Evolutionary conservation across 345 rosid genomes (phyloP), one percentile per base, ranked within the genome.

Genomic region (Camelina laxa): DNA sequence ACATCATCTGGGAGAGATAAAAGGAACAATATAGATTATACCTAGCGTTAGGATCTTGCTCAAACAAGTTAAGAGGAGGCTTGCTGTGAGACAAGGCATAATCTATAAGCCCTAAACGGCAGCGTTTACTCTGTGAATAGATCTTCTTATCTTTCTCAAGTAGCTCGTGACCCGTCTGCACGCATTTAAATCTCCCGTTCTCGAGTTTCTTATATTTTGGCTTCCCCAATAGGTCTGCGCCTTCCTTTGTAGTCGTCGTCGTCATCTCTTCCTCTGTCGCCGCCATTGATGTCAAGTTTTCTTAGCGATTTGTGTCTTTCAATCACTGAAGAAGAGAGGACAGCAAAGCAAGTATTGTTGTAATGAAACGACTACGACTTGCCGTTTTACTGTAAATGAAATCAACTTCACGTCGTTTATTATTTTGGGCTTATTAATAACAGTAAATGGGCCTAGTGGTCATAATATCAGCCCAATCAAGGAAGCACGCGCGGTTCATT

Each of bases 91-190:
- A 73, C 61, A 94, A 53, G 71, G 93, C 89, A 36, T 85, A 85
- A 74, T 91, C 93, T 75, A 94, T 83, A 77, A 94, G 97, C 36
- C 96, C 98, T 69, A 94, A 66, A 58, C 98, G 98, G 31, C 97
- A 90, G 1, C 95, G 89, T 74, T 91, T 94, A 69, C 93, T 88
- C 65, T 77, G 82, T 14, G 96, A 81, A 80, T 91, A 94, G 2
- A 87, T 78, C 13, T 80, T 84, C 73, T 84, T 90, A 86, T 94
- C 98, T 81, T 85, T 90, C 70, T 75, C 72, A 1, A 94, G 76
- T 80, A 88, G 51, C 85, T 91, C 97, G 69, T 94, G 98, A 12
- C 97, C 97, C 1, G 97, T 94, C 87, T 94, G 92, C 0, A 87
- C 89, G 76, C 97, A 94, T 80, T 84, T 88, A 80, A 90, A 80